Conservation (phyloP, 768 basidiomycete species). For the Tricholoma sp. region DNA sequence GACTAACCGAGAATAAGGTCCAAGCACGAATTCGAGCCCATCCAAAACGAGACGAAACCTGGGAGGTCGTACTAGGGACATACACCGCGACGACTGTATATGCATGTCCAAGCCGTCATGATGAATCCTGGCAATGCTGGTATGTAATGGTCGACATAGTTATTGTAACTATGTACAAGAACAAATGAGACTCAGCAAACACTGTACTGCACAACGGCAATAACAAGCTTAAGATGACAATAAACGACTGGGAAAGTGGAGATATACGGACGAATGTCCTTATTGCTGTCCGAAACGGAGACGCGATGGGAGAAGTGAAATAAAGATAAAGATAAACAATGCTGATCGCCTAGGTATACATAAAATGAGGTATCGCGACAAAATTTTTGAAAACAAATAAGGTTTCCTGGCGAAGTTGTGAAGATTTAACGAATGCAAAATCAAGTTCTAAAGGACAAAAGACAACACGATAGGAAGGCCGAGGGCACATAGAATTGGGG, state of each 20-base stretch:
- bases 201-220: background rate
- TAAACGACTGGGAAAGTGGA: background rate
- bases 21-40: too few relatives aligned
- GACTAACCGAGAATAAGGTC: too few relatives aligned
- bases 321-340: background rate
- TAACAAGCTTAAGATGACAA: background rate
- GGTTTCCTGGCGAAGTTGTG: background rate
- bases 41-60: too few relatives aligned
- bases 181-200: too few relatives aligned
- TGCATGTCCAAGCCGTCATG: too few relatives aligned
- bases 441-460: slow-evolving; percentile 1
- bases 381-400: slow-evolving; percentile 14
- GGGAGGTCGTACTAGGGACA: too few relatives aligned
- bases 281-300: background rate
- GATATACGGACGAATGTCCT: too few relatives aligned
- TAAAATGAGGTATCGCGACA: slow-evolving; percentile 21
- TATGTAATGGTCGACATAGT: too few relatives aligned
- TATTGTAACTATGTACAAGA: too few relatives aligned
- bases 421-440: background rate
- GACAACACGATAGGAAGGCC: background rate
- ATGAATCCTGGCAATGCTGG: too few relatives aligned
- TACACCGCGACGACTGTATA: too few relatives aligned
- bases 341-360: background rate
- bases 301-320: too few relatives aligned
- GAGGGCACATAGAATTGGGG: background rate